These are phyloP conservation scores for Casaregolazyma suthepensis DNA, from an alignment of 1,139 yeast species.

Conservation along the genomic window DNA sequence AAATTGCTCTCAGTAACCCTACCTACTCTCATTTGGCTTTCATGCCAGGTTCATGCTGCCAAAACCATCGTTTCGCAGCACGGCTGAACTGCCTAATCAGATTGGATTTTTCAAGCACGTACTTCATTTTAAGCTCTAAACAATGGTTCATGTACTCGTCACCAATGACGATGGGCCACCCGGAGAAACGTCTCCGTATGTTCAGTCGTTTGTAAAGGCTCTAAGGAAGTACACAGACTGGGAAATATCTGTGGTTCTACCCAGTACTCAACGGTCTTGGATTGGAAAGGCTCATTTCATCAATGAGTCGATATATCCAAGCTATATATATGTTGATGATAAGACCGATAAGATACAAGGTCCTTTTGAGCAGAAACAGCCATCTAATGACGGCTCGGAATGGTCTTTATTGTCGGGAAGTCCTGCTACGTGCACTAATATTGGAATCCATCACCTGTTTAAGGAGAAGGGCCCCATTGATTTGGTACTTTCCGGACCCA, in stretches of 20 bases:
- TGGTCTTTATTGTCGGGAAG: constrained; percentile 89
- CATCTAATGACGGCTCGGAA: constrained; percentile 48
- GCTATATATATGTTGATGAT: constrained; percentile 42
- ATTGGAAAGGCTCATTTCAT: constrained; percentile 96
- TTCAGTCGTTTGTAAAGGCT: constrained; percentile 73
- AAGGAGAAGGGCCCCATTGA: constrained; percentile 58
- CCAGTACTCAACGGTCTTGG: constrained; percentile 70
- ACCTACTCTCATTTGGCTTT: neutral
- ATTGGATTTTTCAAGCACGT: neutral
- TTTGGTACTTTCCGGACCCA: constrained; percentile 88
- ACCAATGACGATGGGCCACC: constrained; percentile 98
- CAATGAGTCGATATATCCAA: constrained; percentile 64
- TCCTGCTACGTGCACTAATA: constrained; percentile 92
- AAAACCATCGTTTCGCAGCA: neutral
- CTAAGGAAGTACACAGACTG: constrained; percentile 62
- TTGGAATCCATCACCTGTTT: constrained; percentile 74
- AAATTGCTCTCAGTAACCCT: neutral
- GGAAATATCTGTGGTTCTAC: constrained; percentile 80
- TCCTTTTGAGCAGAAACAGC: constrained; percentile 46
- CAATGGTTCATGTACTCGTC: constrained; percentile 31
- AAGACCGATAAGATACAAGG: constrained; percentile 52
- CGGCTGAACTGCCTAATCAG: neutral
- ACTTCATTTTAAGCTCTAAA: neutral
- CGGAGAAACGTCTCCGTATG: constrained; percentile 79
- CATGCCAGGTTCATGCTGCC: neutral